Evolutionary conservation across 1,139 yeast genomes (phyloP).

Genomic region (Sugiyamaella xylanicola): DNA sequence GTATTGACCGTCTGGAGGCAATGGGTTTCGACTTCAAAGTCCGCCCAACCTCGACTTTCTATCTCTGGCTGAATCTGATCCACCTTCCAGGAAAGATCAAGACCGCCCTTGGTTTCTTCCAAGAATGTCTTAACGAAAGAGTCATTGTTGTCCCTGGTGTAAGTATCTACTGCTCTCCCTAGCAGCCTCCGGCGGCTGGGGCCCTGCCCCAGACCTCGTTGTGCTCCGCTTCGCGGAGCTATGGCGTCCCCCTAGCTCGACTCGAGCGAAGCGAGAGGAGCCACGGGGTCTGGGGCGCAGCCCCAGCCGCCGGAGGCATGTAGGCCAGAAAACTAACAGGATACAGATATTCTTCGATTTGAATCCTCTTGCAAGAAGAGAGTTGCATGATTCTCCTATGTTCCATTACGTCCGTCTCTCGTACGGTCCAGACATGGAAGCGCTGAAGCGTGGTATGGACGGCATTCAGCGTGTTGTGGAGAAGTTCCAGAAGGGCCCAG

Average conservation of each 20-base stretch:
- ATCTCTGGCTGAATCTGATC: slow-evolving; percentile 62
- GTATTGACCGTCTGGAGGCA: slow-evolving; percentile 52
- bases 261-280: slow-evolving; percentile 1
- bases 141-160: slow-evolving; percentile 66
- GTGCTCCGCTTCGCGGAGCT: too few species aligned
- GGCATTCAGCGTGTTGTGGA: slow-evolving; percentile 61
- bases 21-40: slow-evolving; percentile 62
- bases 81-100: slow-evolving; percentile 62
- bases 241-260: neutral
- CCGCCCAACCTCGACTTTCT: slow-evolving; percentile 65
- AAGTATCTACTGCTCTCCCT: too few species aligned
- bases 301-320: neutral
- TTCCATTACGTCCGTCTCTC: slow-evolving; percentile 63
- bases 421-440: slow-evolving; percentile 63
- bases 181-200: too few species aligned
- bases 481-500: slow-evolving; percentile 33
- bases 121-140: slow-evolving; percentile 64
- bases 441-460: slow-evolving; percentile 63
- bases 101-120: slow-evolving; percentile 67
- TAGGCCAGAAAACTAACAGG: neutral
- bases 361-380: slow-evolving; percentile 64
- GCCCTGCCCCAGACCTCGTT: too few species aligned
- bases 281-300: slow-evolving; percentile 2
- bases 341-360: slow-evolving; percentile 57
- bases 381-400: slow-evolving; percentile 64